Percentiles rank a stretch among this genome's conserved stretches.
These are phyloP conservation scores for Pisolithus thermaeus DNA, from an alignment of 1,284 basidiomycete genomes.

Conservation along the genomic window DNA sequence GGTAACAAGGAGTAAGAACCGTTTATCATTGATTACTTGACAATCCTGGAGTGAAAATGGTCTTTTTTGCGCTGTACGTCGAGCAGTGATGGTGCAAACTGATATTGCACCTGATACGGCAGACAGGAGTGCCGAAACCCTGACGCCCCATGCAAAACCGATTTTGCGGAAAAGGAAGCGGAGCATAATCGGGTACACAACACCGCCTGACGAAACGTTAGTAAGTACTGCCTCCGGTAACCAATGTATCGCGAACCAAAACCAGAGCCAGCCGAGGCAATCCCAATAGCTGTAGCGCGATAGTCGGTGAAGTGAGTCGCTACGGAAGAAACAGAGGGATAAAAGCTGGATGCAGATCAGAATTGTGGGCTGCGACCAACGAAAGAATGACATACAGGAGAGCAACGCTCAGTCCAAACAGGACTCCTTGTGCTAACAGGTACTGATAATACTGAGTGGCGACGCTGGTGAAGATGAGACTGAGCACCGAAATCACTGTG, in stretches of 20 bases:
- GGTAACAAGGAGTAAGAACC: conserved; percentile 39
- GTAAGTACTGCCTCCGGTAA: conserved; percentile 7
- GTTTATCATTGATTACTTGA: conserved; percentile 36
- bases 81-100: conserved; percentile 35
- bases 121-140: conserved; percentile 41
- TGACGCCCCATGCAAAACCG: conserved; percentile 60
- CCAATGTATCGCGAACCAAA: conserved; percentile 34
- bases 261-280: conserved; percentile 49
- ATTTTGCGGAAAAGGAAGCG: conserved; percentile 47
- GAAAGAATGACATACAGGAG: conserved; percentile 40
- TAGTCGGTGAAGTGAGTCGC: conserved; percentile 50
- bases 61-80: conserved; percentile 17
- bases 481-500: conserved; percentile 35
- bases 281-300: conserved; percentile 53
- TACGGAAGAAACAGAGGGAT: conserved; percentile 49
- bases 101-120: conserved; percentile 36
- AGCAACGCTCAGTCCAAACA: conserved; percentile 56
- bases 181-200: conserved; percentile 62
- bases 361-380: conserved; percentile 4
- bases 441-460: conserved; percentile 54
- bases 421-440: conserved; percentile 52
- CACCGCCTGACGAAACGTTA: conserved; percentile 42
- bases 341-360: conserved; percentile 40
- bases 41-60: conserved; percentile 19
- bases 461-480: conserved; percentile 50